phyloP scores from a whole-genome alignment of 2,329 filamentous ascomycete species.

The Gaeumannomyces sp. region DNA sequence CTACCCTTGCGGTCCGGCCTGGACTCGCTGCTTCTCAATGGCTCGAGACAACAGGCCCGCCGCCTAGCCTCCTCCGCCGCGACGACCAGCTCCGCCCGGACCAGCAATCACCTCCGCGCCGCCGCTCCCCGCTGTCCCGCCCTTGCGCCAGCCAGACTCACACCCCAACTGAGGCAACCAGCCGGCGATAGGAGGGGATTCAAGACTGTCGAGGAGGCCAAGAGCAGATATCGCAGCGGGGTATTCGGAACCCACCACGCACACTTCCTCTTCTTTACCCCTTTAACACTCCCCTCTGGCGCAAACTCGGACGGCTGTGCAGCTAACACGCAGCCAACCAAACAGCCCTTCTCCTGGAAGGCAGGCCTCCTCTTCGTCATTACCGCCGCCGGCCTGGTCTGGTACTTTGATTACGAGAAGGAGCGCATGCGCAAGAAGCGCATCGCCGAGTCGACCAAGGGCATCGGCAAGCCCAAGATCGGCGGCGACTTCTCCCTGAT shows the following conservation, averaged over 20 bases:
- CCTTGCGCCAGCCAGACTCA: not conserved
- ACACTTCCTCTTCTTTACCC: not conserved
- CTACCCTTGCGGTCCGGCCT: not conserved
- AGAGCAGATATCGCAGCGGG: constrained; percentile 51
- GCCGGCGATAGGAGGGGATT: constrained; percentile 31
- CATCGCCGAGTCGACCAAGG: constrained; percentile 87
- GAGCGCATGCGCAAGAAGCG: constrained; percentile 81
- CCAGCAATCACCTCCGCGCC: not conserved
- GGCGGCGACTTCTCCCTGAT: constrained; percentile 78
- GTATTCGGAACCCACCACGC: constrained; percentile 24
- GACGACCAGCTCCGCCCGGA: constrained; percentile 1
- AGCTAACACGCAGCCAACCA: constrained; percentile 12
- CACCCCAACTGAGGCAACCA: constrained; percentile 19
- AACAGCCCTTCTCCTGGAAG: constrained; percentile 86
- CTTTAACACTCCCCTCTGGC: not conserved
- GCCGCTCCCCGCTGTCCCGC: constrained; percentile 7
- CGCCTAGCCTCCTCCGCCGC: constrained; percentile 7
- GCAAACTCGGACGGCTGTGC: not conserved
- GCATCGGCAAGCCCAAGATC: constrained; percentile 86
- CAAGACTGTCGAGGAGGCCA: constrained; percentile 54
- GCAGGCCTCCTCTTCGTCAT: constrained; percentile 78
- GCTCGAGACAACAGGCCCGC: constrained; percentile 5
- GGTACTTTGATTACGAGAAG: constrained; percentile 94
- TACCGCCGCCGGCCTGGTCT: constrained; percentile 69
- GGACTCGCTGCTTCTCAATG: constrained; percentile 2